Conservation (phyloP, 1,284 basidiomycete genomes). For the Ganoderma resinaceum region DNA sequence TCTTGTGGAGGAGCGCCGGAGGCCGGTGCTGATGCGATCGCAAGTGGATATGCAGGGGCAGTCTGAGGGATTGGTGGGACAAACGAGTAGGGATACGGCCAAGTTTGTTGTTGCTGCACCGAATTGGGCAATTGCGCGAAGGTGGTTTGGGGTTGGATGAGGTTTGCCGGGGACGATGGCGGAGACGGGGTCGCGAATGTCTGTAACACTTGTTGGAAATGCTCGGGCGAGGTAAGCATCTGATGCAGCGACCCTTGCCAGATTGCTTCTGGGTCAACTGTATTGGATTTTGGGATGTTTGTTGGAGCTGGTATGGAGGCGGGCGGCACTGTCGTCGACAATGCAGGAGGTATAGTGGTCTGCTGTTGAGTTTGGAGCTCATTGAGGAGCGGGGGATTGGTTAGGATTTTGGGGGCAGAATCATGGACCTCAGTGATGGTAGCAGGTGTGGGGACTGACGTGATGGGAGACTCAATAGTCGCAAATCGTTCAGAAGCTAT, state of each 20-base stretch:
- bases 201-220: conserved; percentile 75
- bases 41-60: conserved; percentile 20
- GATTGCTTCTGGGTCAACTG: conserved; percentile 49
- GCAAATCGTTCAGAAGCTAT: conserved; percentile 38
- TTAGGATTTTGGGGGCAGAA: conserved; percentile 13
- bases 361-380: conserved; percentile 11
- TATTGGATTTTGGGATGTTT: conserved; percentile 33
- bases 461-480: conserved; percentile 41
- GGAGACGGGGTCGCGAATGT: conserved; percentile 52
- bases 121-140: conserved; percentile 35
- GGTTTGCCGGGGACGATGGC: conserved; percentile 13
- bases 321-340: background rate
- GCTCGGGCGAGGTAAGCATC: conserved; percentile 65
- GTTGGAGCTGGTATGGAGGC: conserved; percentile 4
- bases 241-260: conserved; percentile 68
- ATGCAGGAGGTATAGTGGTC: background rate
- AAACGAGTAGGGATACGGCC: conserved; percentile 2
- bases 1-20: conserved; percentile 40
- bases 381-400: conserved; percentile 18
- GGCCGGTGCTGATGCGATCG: background rate
- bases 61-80: conserved; percentile 2
- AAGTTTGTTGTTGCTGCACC: conserved; percentile 23
- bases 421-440: conserved; percentile 21
- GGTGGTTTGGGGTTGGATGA: conserved; percentile 30
- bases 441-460: conserved; percentile 30